A percentile compares a stretch with the other conserved stretches of the same genome.
phyloP scores from a whole-genome alignment of 495 filamentous ascomycete species.

The Hypoxylon subgilvum region DNA sequence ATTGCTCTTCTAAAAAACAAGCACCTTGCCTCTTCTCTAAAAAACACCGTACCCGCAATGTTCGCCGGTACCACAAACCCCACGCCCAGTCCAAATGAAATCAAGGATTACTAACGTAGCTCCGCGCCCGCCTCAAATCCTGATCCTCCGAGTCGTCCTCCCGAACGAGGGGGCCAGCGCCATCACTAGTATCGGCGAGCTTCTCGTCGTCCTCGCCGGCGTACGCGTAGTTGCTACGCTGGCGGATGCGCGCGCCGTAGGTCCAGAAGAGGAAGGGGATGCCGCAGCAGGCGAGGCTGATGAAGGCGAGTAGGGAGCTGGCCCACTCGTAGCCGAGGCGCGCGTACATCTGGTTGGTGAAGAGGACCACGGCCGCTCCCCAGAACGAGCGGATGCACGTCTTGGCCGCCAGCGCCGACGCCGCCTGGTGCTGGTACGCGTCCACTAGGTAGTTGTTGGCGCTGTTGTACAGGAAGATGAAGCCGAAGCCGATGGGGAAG shows the following conservation, averaged over 20 bases:
- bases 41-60: not conserved
- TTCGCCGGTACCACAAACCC: too few relatives aligned
- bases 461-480: conserved; percentile 85
- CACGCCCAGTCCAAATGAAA: too few relatives aligned
- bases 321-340: conserved; percentile 79
- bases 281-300: conserved; percentile 72
- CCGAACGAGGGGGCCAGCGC: conserved; percentile 16
- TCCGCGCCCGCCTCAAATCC: conserved; percentile 46
- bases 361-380: conserved; percentile 76
- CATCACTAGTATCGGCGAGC: conserved; percentile 28
- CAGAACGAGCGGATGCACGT: conserved; percentile 80
- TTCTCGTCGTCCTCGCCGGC: conserved; percentile 51
- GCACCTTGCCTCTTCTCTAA: not conserved
- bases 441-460: conserved; percentile 84
- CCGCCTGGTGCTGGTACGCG: conserved; percentile 84
- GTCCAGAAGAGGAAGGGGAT: conserved; percentile 81
- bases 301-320: conserved; percentile 69
- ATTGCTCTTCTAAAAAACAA: not conserved
- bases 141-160: conserved; percentile 44
- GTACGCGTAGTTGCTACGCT: conserved; percentile 70
- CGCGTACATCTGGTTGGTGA: conserved; percentile 81
- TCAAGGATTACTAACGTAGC: conserved; percentile 55
- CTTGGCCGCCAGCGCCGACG: conserved; percentile 82
- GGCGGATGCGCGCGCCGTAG: conserved; percentile 72
- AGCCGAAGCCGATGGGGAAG: conserved; percentile 80